These are phyloP conservation scores for Cyclotella baltica DNA, from an alignment of 108 stramenopile species.

Conservation along the genomic window DNA sequence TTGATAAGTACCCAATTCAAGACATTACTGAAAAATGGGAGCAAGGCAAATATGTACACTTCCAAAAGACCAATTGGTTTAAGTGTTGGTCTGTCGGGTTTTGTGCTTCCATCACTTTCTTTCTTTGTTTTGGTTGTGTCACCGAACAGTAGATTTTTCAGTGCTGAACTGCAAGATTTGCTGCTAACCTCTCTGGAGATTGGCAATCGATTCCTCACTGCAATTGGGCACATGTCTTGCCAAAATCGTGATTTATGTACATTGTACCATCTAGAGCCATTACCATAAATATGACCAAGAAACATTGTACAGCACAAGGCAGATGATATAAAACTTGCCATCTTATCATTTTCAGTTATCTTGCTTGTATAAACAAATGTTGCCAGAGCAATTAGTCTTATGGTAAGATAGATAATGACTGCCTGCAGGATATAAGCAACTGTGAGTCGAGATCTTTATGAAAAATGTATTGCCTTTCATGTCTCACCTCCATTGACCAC, in stretches of 20 bases:
- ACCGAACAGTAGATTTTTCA: no score
- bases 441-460: no score
- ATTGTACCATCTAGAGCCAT: slow-evolving; percentile 14
- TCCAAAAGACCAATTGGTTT: slow-evolving; percentile 22
- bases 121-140: no score
- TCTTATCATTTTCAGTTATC: neutral
- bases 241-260: slow-evolving; percentile 25
- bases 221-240: slow-evolving; percentile 24
- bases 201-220: slow-evolving; percentile 32
- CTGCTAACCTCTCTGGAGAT: no score
- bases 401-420: slow-evolving; percentile 32
- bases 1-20: slow-evolving; percentile 24
- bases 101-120: neutral
- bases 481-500: slow-evolving; percentile 52
- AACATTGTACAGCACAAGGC: slow-evolving; percentile 10
- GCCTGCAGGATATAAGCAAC: slow-evolving; percentile 2
- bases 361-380: slow-evolving; percentile 12
- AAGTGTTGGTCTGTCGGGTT: neutral
- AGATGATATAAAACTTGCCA: slow-evolving; percentile 22
- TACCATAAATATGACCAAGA: slow-evolving; percentile 13
- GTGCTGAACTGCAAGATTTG: no score
- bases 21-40: slow-evolving; percentile 37
- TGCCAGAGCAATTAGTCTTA: slow-evolving; percentile 21
- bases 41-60: slow-evolving; percentile 40
- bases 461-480: no score